Base-by-base conservation (phyloP, 2,329 filamentous ascomycete species). In the Microsporum audouinii region DNA sequence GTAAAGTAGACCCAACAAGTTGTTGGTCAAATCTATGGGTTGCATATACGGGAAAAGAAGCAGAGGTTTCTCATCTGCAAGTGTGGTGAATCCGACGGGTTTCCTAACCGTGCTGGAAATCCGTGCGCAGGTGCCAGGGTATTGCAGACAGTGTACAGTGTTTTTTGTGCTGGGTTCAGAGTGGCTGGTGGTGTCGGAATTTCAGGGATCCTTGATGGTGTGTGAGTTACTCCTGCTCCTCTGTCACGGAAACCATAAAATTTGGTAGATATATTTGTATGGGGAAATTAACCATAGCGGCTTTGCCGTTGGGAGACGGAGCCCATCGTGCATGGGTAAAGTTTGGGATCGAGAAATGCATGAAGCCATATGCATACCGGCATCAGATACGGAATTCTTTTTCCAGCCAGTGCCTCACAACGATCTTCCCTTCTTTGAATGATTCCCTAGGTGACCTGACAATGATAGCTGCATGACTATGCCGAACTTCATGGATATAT, bases 401-500 rank as follows among this genome's bases (percentile, higher is more conserved):
- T 59, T 86, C 80, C 1, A 91, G 76, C 88, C 89, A 97, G 75
- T 97, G 92, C 68, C 79, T 81, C 61, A 94, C 77, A 38, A 96
- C 89, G 10, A 88, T 71, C 69, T 81, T 83, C 0, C 92, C 92
- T 73, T 97, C 91, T 1, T 81, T 78, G 67, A 91, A 95, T 58
- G 80, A 77, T 70, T 84, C 85, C 43, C 87, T 83, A 62, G 72
- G 73, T 64, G 79, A 83, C 41, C 92, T 82, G 39, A 95, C 85
- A 65, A 97, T 89, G 56, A 97, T 95, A 2, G 91, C 91, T 0
- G 91, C 92, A 73, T 97, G 92, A 63, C 84, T 89, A 71, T 96
- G 89, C n/a, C 80, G 76, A 60, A 84, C 81, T 4, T 91, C 88
- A 61, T 78, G 76, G 61, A 79, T 78, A 62, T 77, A 73, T 7